Base-by-base conservation (phyloP, 176 grass and related monocot genomes). In the Hordeum marinum region DNA sequence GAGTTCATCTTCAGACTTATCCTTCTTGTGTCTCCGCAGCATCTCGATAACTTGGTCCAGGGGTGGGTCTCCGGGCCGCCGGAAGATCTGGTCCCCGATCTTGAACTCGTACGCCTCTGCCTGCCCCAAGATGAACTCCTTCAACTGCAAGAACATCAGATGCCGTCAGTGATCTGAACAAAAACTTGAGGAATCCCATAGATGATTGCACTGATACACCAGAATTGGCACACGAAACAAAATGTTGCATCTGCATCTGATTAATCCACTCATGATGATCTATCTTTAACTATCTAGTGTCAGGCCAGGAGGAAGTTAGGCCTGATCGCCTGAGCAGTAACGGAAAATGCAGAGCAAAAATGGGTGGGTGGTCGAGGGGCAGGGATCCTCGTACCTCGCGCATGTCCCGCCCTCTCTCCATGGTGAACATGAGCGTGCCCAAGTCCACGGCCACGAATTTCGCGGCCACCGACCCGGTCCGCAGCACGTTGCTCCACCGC, bases 391-490 rank as follows among this genome's bases (percentile, higher is more conserved):
- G 26, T 80, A 95, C 96, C 96, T 98, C 91, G 27, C 76, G 77
- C 55, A 92, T 29, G 84, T 95, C 89, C 20, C 80, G 93, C 36
- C 91, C 93, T 72, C 66, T 92, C 60, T 94, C 93, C 88, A 92
- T 86, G 25, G 93, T 95, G 88, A 98, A 95, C 96, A 98, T 98
- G 89, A 98, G 82, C 12, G 91, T 95, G 37, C 85, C 91, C 21
- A 90, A 85, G 75, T 98, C 93, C 10, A 95, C 85, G 18, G 96
- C 91, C 50, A 95, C 91, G 68, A 98, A 95, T 11, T 88, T 94
- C 20, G 84, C 84, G 58, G 91, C 91, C 55, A 98, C 80, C 61
- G 91, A 82, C 63, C 93, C 96, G 46, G 96, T 88, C 25, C 92
- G 87, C 35, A 98, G 86, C 80, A 98, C 90, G 63, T 94, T 92